Base-by-base conservation (phyloP, 148 eudicot genomes). In the Dianthus caryophyllus region DNA sequence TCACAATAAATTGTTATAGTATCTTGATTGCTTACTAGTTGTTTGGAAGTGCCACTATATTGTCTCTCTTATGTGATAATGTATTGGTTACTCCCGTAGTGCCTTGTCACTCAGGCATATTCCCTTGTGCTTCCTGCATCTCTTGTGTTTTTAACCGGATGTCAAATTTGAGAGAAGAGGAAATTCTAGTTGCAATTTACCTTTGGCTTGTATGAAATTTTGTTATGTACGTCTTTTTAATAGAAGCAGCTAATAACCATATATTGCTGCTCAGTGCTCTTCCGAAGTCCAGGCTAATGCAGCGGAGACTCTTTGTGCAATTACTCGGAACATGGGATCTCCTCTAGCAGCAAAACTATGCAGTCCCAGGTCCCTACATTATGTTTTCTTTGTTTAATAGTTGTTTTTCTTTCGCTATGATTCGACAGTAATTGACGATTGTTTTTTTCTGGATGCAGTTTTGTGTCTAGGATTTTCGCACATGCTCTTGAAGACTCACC, bases 211-310 rank as follows among this genome's bases (percentile, higher is more conserved):
- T 11, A 51, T 51, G 55, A 56, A 26, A 33, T 56, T 56, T 17
- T 59, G 63, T 31, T 31, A 59, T 59, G 63, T 59, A 11, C 13
- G 36, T 56, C 38, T 56, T 15, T 11, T 26, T 26, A 36, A 12
- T 33, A n/a, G 30, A 9, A 18, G 8, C 24, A 61, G 25, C 66
- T 41, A 41, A 39, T 43, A 9, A 33, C n/a, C n/a, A 12, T 62
- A 27, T 41, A 25, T 62, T 65, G 51, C 74, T 75, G 51, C 70
- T 56, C 88, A 94, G 97, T 80, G 83, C 73, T 66, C 97, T 72
- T 79, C 98, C 51, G 98, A 94, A 84, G 98, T 94, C 69, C 98
- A 94, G 76, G 88, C 90, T 65, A 94, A 94, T 81, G 92, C 96
- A 50, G 97, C 98, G 18, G 98, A 90, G 78, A 86, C 92, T 55